These are phyloP conservation scores for Calamus simplicifolius DNA, from an alignment of 176 grass and related monocot species.

Conservation along the genomic window DNA sequence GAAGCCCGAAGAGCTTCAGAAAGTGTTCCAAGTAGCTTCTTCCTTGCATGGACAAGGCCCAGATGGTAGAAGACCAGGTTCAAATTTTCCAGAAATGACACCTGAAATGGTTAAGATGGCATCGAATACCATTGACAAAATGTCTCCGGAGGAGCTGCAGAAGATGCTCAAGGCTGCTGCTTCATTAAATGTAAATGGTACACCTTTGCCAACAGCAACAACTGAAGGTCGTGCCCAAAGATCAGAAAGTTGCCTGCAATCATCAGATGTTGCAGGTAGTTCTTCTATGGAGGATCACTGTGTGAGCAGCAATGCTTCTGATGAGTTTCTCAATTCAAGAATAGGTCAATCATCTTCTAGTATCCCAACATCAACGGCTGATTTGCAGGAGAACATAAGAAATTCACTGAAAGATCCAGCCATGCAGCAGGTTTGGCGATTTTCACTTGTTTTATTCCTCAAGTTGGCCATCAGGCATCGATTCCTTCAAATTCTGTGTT, in stretches of 20 bases:
- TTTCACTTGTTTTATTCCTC: not conserved
- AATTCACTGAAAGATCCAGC: conserved; percentile 93
- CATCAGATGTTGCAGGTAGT: conserved; percentile 14
- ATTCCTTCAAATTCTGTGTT: conserved; percentile 11
- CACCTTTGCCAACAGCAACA: conserved; percentile 26
- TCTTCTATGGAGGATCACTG: not conserved
- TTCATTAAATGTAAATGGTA: conserved; percentile 43
- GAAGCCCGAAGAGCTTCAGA: conserved; percentile 92
- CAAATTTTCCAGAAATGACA: conserved; percentile 76
- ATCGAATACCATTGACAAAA: conserved; percentile 71
- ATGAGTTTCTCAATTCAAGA: conserved; percentile 25
- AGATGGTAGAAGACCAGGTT: conserved; percentile 40
- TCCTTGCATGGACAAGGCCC: conserved; percentile 51
- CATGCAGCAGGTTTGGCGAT: conserved; percentile 63
- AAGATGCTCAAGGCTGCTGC: conserved; percentile 69
- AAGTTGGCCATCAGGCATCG: not conserved
- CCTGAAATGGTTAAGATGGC: conserved; percentile 90
- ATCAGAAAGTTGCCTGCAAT: conserved; percentile 22
- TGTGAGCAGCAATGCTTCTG: conserved; percentile 13
- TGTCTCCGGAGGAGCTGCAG: conserved; percentile 81
- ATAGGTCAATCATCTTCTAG: conserved; percentile 38
- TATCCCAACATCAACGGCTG: conserved; percentile 33
- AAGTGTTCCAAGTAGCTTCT: conserved; percentile 79
- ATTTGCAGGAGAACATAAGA: conserved; percentile 58
- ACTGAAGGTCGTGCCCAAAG: conserved; percentile 12